A percentile compares a stretch with the other conserved stretches of the same genome.
Evolutionary conservation across 345 rosid species (phyloP).

Genomic region (Aethionema arabicum): DNA sequence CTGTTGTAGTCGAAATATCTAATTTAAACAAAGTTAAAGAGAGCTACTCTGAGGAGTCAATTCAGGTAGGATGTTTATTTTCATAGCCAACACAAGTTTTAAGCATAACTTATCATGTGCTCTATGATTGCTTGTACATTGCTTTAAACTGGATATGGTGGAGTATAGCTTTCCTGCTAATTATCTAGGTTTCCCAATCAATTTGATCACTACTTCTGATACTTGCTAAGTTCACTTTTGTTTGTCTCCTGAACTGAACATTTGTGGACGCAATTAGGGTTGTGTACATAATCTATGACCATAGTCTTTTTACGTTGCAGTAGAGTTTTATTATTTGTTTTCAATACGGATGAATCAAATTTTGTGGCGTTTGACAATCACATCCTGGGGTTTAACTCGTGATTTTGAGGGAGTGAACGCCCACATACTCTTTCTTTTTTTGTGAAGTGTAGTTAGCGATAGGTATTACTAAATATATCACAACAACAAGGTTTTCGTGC

Average conservation of each 20-base stretch:
- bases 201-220: constrained; percentile 4
- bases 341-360: constrained; percentile 4
- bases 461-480: constrained; percentile 5
- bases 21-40: constrained; percentile 95
- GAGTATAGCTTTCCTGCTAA: constrained; percentile 1
- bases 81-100: not conserved
- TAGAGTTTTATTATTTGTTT: not conserved
- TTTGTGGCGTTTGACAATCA: constrained; percentile 16
- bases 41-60: constrained; percentile 88
- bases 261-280: constrained; percentile 15
- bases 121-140: constrained; percentile 18
- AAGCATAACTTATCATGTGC: constrained; percentile 1
- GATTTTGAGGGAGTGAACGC: constrained; percentile 10
- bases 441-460: constrained; percentile 19
- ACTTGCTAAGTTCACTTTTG: constrained; percentile 25
- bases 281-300: constrained; percentile 6
- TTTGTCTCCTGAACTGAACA: constrained; percentile 21
- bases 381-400: constrained; percentile 10
- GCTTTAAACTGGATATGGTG: constrained; percentile 14
- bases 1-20: constrained; percentile 89
- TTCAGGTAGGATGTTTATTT: constrained; percentile 61
- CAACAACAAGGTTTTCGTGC: constrained; percentile 2
- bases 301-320: not conserved
- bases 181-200: not conserved
- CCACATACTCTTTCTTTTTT: not conserved